Base-by-base conservation (phyloP, 2,329 filamentous ascomycete genomes). In the Aspergillus amoenus region DNA sequence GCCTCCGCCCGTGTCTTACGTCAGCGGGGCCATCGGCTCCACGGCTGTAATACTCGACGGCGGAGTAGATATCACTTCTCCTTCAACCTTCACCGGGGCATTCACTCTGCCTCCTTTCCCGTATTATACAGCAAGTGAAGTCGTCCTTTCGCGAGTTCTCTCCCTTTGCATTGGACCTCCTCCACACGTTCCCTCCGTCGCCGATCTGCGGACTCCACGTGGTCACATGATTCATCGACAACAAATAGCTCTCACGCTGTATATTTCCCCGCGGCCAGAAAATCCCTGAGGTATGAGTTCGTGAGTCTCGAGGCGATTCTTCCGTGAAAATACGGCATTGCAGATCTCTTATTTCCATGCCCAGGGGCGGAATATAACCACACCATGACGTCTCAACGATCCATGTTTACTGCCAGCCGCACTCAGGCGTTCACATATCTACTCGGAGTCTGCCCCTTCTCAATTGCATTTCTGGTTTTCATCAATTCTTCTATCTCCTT, bases 401-500 rank as follows among this genome's bases (percentile, higher is more conserved):
- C 66, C 49, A 67, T 79, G 61, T 83, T 87, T 67, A 86, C 83
- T 24, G 84, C 83, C n/a, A 81, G 79, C 18, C 76, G 77, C 61
- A 70, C 78, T 2, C 85, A 88, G 68, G 79, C 82, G 30, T 75
- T 80, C 32, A 84, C 84, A 18, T 88, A 88, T 65, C 76, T 88
- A 24, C 75, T 85, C 45, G 83, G 81, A 44, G 82, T 87, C 61
- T 86, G 84, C 48, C 81, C 86, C 37, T 87, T 87, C 74, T 84
- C 82, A 63, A 88, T 88, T 64, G 81, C 83, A 17, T 87, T 87
- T 70, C 77, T 88, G 43, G 85, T 88, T 49, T 88, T 87, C 70
- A 77, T 88, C 61, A 88, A 88, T 70, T 82, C 82, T 58, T 83
- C 82, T 51, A 78, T 87, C 60, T 85, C 83, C 21, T 88, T 88